Evolutionary conservation across 805 yeast genomes (phyloP).

Genomic region (Komagataella phaffii): DNA sequence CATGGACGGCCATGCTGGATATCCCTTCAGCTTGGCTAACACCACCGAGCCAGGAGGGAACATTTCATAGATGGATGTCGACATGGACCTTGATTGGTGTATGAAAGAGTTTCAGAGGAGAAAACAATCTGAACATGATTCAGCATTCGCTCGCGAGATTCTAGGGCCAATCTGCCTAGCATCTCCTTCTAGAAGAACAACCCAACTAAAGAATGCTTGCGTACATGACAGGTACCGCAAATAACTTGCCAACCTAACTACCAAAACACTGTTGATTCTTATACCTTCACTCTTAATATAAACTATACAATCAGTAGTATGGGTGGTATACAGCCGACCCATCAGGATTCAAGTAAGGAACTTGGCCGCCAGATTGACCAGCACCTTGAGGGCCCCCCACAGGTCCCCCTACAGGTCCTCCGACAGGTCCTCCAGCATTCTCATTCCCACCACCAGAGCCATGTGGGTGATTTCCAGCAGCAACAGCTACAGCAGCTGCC

Average conservation of each 20-base stretch:
- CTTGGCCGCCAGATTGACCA: not conserved
- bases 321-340: not conserved
- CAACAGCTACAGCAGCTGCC: not conserved
- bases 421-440: not conserved
- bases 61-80: not conserved
- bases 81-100: conserved; percentile 30
- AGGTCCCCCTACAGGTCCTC: not conserved
- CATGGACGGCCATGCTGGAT: conserved; percentile 8
- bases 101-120: not conserved
- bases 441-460: not conserved
- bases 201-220: not conserved
- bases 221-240: not conserved
- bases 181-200: not conserved
- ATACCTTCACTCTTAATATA: not conserved
- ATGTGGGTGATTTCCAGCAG: not conserved
- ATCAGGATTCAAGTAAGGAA: not conserved
- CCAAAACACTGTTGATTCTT: not conserved
- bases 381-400: not conserved
- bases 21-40: conserved; percentile 7
- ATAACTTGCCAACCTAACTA: not conserved
- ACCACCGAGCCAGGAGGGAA: conserved; percentile 8
- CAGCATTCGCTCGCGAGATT: not conserved
- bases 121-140: not conserved
- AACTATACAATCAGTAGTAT: not conserved
- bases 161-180: not conserved